Evolutionary conservation across 2,329 filamentous ascomycete genomes (phyloP), one percentile per base, ranked within the genome.

Genomic region (Trichoderma asperellum): DNA sequence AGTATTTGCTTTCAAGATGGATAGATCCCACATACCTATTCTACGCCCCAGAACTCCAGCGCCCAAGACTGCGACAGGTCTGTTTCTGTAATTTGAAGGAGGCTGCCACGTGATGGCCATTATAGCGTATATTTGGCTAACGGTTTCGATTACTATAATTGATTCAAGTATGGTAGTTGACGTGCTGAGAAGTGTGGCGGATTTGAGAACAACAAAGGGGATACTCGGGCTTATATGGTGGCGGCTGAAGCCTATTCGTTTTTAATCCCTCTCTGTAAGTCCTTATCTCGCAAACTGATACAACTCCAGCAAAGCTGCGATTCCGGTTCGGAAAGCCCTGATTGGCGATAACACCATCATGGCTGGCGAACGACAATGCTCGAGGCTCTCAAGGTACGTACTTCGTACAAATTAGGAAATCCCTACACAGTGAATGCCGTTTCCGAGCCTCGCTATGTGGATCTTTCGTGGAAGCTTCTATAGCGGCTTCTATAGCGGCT

Each of bases 31-130:
- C 24, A 10, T 32, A 64, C 61, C 61, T 64, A 64, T 64, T 5
- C 82, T 77, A 10, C 82, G 80, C 5, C 82, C 82, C 0, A 84
- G 75, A 0, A 83, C 81, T 1, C 82, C 82, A 6, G 75, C 82
- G 2, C 82, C 82, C 24, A 84, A 74, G 16, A 84, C 72, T 5
- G 76, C 73, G 32, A 83, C 77, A 4, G 65, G 56, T 32, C 65
- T 47, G 6, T 2, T 56, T 12, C 35, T 52, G 12, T 64, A 64
- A 14, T 64, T 55, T 16, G 56, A 27, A 34, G 61, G 61, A 1
- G 61, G 61, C 3, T 64, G 61, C 61, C 61, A 64, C 61, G 11
- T 1, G 35, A 18, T 56, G 11, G 7, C 61, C 61, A 64, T 64
- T 56, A 24, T 64, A 32, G 32, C 18, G 24, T 55, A 21, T 3